Evolutionary conservation across 192 early-diverging fungal species (phyloP).

Genomic region (Entomortierella parvispora): DNA sequence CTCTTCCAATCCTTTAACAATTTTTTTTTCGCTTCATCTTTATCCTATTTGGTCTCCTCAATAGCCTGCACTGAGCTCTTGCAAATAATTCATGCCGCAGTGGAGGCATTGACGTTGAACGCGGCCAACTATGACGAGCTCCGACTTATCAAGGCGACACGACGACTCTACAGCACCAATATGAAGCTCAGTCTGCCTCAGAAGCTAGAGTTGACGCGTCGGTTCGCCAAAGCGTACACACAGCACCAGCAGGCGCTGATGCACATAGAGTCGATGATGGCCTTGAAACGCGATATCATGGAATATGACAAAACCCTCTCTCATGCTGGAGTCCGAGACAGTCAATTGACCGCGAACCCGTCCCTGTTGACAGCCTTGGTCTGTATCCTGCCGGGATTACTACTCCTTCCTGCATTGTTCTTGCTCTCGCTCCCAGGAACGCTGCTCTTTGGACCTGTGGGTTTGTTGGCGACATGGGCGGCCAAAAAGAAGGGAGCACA

Average conservation of each 20-base stretch:
- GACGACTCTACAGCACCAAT: conserved; percentile 44
- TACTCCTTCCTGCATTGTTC: conserved; percentile 34
- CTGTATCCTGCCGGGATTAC: conserved; percentile 32
- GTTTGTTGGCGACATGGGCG: conserved; percentile 43
- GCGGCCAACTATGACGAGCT: conserved; percentile 55
- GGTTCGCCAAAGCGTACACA: conserved; percentile 46
- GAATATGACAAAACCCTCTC: conserved; percentile 38
- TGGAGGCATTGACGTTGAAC: conserved; percentile 52
- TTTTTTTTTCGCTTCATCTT: background rate
- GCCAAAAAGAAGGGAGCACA: conserved; percentile 53
- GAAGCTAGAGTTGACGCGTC: conserved; percentile 48
- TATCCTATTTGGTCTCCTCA: background rate
- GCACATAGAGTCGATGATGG: conserved; percentile 21
- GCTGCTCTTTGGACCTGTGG: conserved; percentile 47
- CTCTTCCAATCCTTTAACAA: background rate
- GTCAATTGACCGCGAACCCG: conserved; percentile 45
- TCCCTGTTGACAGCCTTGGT: conserved; percentile 24
- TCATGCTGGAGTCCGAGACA: conserved; percentile 21
- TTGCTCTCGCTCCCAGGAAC: conserved; percentile 47
- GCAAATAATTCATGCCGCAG: conserved; percentile 49
- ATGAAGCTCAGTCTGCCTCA: conserved; percentile 40
- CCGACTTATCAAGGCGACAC: conserved; percentile 50
- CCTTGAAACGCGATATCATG: conserved; percentile 44
- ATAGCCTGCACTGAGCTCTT: conserved; percentile 55
- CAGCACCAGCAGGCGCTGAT: conserved; percentile 1